phyloP scores from a whole-genome alignment of 108 stramenopile genomes.

The Schizochytrium sp. region DNA sequence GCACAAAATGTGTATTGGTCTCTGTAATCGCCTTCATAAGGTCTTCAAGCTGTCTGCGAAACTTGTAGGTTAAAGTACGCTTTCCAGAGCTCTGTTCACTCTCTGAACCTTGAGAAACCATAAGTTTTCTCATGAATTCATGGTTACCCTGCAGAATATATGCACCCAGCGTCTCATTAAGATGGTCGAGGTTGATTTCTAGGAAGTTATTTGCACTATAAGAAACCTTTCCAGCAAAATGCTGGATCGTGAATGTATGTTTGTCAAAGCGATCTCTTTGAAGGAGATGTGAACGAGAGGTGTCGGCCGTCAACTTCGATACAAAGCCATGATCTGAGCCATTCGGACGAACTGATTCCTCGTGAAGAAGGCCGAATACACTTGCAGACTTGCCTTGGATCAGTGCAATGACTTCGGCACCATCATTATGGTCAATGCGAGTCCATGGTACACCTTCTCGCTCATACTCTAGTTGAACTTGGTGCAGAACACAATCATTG shows the following conservation, averaged over 20 bases:
- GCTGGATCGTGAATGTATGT: constrained; percentile 77
- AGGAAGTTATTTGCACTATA: constrained; percentile 79
- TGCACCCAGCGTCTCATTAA: constrained; percentile 72
- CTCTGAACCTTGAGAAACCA: no score
- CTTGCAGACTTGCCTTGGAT: constrained; percentile 70
- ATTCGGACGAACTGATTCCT: constrained; percentile 78
- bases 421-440: constrained; percentile 65
- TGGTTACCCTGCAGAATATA: constrained; percentile 74
- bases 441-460: constrained; percentile 69
- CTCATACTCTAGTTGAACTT: constrained; percentile 69
- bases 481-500: constrained; percentile 66
- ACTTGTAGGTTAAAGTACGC: constrained; percentile 79
- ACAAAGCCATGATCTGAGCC: constrained; percentile 79
- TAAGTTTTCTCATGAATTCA: constrained; percentile 59
- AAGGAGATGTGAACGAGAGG: background rate
- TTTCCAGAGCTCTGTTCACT: background rate
- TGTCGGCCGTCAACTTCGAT: background rate
- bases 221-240: constrained; percentile 81
- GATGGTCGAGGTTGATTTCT: constrained; percentile 75
- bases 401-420: constrained; percentile 68
- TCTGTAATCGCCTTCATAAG: constrained; percentile 76
- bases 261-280: constrained; percentile 30
- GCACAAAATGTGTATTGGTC: constrained; percentile 82
- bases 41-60: constrained; percentile 76
- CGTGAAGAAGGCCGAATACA: constrained; percentile 73